These are phyloP conservation scores for Fusarium keratoplasticum DNA, from an alignment of 2,329 filamentous ascomycete species.

Conservation along the genomic window DNA sequence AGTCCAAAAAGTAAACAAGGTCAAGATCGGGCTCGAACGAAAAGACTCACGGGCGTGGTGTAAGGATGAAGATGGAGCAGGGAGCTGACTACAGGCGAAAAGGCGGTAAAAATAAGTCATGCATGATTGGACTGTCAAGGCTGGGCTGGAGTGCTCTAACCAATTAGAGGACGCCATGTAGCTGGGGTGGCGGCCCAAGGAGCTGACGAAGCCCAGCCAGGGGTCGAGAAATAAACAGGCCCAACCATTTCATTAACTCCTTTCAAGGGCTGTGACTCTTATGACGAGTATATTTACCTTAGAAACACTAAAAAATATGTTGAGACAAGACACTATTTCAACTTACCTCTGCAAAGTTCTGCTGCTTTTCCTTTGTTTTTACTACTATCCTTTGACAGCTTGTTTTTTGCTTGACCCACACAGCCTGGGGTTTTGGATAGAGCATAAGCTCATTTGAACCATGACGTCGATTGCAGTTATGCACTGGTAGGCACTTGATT, in stretches of 20 bases:
- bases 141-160: neutral
- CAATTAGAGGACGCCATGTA: neutral
- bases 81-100: neutral
- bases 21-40: neutral
- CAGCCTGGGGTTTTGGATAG: neutral
- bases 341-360: too few species aligned
- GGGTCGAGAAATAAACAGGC: neutral
- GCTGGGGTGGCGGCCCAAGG: neutral
- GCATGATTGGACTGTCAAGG: neutral
- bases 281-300: neutral
- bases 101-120: conserved; percentile 3
- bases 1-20: neutral
- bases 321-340: too few species aligned
- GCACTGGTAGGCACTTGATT: neutral
- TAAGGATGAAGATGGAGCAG: neutral
- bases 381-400: neutral
- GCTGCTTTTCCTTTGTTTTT: neutral
- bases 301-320: too few species aligned
- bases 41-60: neutral
- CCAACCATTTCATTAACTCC: neutral
- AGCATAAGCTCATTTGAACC: neutral
- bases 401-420: neutral
- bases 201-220: neutral
- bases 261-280: neutral
- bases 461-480: neutral